A percentile compares a stretch with the other conserved stretches of the same genome.
Evolutionary conservation across 2,329 filamentous ascomycete genomes (phyloP).

Genomic region (Ramularia endophylla): DNA sequence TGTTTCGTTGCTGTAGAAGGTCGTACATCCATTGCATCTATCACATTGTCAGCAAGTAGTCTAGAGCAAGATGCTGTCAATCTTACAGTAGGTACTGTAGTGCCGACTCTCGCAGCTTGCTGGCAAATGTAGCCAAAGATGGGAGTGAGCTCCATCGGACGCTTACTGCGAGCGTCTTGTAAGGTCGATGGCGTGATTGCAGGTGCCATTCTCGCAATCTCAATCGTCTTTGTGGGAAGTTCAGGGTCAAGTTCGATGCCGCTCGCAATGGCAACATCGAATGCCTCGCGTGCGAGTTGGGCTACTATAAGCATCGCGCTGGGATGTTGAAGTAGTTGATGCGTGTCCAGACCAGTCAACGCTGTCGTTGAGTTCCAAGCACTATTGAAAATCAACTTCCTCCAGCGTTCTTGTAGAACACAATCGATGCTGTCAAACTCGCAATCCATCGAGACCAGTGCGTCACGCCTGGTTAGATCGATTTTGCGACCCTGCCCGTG

Average conservation of each 20-base stretch:
- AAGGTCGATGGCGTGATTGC: conserved; percentile 21
- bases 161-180: conserved; percentile 18
- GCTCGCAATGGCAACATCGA: conserved; percentile 13
- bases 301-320: conserved; percentile 10
- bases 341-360: conserved; percentile 18
- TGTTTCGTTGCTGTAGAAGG: conserved; percentile 10
- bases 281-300: conserved; percentile 18
- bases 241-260: conserved; percentile 11
- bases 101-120: conserved; percentile 11
- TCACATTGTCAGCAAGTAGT: conserved; percentile 1
- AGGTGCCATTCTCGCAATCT: conserved; percentile 12
- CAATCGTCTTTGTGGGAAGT: conserved; percentile 11
- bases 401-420: conserved; percentile 19
- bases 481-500: conserved; percentile 1
- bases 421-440: conserved; percentile 14
- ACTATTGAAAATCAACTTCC: conserved; percentile 21
- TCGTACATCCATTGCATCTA: conserved; percentile 9
- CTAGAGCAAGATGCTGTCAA: not conserved
- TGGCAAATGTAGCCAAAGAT: conserved; percentile 19
- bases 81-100: conserved; percentile 7
- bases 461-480: conserved; percentile 7
- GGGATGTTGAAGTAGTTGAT: conserved; percentile 13
- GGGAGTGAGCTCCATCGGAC: conserved; percentile 20
- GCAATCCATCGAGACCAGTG: conserved; percentile 14
- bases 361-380: conserved; percentile 21